A percentile compares a stretch with the other conserved stretches of the same genome.
Evolutionary conservation across 1,284 basidiomycete species (phyloP).

Genomic region (Tylopilus sp.): DNA sequence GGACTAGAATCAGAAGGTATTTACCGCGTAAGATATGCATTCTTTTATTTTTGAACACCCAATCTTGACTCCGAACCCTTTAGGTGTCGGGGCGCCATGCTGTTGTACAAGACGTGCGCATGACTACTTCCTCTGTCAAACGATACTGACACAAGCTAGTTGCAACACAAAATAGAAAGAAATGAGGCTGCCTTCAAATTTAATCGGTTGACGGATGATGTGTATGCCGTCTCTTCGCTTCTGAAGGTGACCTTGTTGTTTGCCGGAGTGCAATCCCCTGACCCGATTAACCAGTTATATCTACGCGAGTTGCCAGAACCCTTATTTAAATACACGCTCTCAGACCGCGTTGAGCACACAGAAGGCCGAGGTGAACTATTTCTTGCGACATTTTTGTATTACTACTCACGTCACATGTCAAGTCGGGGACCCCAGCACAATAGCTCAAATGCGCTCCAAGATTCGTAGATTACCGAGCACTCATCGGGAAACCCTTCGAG

Average conservation of each 20-base stretch:
- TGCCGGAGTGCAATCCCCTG: constrained; percentile 3
- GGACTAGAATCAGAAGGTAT: constrained; percentile 84
- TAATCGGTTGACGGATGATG: constrained; percentile 72
- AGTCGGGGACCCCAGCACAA: constrained; percentile 71
- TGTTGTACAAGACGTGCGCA: constrained; percentile 70
- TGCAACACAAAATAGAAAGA: constrained; percentile 86
- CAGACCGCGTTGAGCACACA: constrained; percentile 82
- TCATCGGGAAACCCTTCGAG: constrained; percentile 86
- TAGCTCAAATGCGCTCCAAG: constrained; percentile 72
- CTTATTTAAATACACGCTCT: constrained; percentile 81
- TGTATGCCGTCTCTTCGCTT: constrained; percentile 86
- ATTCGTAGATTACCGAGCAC: constrained; percentile 81
- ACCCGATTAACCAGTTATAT: constrained; percentile 55
- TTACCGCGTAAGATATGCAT: constrained; percentile 56
- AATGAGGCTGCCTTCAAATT: constrained; percentile 87
- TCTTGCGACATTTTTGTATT: not conserved
- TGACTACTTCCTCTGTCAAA: not conserved
- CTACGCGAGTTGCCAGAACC: constrained; percentile 91
- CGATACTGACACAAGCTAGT: constrained; percentile 39
- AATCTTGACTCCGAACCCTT: constrained; percentile 8
- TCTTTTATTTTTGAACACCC: not conserved
- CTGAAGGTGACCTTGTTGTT: constrained; percentile 64
- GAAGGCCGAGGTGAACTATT: constrained; percentile 60
- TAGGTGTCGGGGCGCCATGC: constrained; percentile 85
- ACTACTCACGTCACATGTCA: constrained; percentile 15